These are phyloP conservation scores for Catharanthus roseus DNA, from an alignment of 257 asterid species.

Conservation along the genomic window DNA sequence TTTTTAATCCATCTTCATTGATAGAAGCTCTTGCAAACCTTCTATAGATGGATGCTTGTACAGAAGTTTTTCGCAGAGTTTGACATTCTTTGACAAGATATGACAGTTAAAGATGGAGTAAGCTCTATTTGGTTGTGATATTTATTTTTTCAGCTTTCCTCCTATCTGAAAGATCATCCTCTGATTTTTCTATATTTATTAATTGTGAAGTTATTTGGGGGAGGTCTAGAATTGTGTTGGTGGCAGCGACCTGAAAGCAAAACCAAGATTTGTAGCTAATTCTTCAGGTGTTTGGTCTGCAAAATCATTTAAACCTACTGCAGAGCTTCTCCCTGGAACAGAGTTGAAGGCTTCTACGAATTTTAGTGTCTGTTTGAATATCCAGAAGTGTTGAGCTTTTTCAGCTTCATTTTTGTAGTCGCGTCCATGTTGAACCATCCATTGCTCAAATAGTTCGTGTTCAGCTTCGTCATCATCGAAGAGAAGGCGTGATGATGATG, in stretches of 20 bases:
- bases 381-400: not conserved
- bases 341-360: not conserved
- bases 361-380: not conserved
- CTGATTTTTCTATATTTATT: too few relatives aligned
- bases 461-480: too few relatives aligned
- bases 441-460: not conserved
- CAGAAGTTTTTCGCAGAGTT: slow-evolving; percentile 15
- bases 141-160: not conserved
- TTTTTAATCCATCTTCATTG: slow-evolving; percentile 70
- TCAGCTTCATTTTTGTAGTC: not conserved
- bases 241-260: too few relatives aligned
- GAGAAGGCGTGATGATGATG: too few relatives aligned
- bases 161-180: too few relatives aligned
- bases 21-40: slow-evolving; percentile 57
- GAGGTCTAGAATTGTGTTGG: too few relatives aligned
- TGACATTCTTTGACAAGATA: slow-evolving; percentile 11
- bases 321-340: not conserved
- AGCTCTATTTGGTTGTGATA: not conserved
- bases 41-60: slow-evolving; percentile 25
- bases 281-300: too few relatives aligned
- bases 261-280: too few relatives aligned
- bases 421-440: not conserved
- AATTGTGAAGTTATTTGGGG: too few relatives aligned
- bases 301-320: too few relatives aligned
- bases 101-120: not conserved